A percentile compares a stretch with the other conserved stretches of the same genome.
phyloP scores from a whole-genome alignment of 2,329 filamentous ascomycete species.

The Plenodomus lindquistii region DNA sequence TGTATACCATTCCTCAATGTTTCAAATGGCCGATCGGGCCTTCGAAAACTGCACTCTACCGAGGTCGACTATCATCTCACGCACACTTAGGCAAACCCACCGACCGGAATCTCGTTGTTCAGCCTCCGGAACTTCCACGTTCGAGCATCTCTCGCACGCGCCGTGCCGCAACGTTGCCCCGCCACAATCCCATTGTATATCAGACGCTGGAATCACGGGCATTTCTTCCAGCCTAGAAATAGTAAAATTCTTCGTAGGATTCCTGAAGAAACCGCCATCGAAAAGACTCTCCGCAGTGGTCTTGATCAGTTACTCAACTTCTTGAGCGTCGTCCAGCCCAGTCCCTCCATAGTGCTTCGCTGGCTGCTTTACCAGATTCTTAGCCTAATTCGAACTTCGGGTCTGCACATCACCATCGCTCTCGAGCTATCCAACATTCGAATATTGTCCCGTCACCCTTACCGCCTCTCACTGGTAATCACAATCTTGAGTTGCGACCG shows the following conservation, averaged over 20 bases:
- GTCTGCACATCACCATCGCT: constrained; percentile 17
- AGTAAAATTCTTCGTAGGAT: constrained; percentile 19
- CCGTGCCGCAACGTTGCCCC: constrained; percentile 39
- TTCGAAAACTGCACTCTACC: constrained; percentile 26
- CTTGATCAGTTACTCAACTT: constrained; percentile 15
- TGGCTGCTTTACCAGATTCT: constrained; percentile 2
- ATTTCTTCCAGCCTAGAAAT: constrained; percentile 29
- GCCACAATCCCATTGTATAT: constrained; percentile 36
- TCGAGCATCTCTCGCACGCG: constrained; percentile 32
- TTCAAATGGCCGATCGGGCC: constrained; percentile 43
- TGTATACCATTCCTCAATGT: constrained; percentile 33
- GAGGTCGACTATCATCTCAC: constrained; percentile 41
- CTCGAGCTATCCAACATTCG: constrained; percentile 10
- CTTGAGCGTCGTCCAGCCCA: constrained; percentile 21
- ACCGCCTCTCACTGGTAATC: constrained; percentile 25
- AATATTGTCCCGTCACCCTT: constrained; percentile 26
- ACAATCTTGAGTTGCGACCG: constrained; percentile 24
- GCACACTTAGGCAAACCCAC: constrained; percentile 37
- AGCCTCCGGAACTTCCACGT: constrained; percentile 36
- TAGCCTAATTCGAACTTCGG: constrained; percentile 14
- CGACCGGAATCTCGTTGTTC: constrained; percentile 34
- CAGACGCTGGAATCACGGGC: constrained; percentile 27
- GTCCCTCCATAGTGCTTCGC: constrained; percentile 22
- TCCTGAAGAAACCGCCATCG: constrained; percentile 21
- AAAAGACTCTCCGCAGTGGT: constrained; percentile 1